Base-by-base conservation (phyloP, 2,329 filamentous ascomycete genomes). In the Aureobasidium subglaciale region DNA sequence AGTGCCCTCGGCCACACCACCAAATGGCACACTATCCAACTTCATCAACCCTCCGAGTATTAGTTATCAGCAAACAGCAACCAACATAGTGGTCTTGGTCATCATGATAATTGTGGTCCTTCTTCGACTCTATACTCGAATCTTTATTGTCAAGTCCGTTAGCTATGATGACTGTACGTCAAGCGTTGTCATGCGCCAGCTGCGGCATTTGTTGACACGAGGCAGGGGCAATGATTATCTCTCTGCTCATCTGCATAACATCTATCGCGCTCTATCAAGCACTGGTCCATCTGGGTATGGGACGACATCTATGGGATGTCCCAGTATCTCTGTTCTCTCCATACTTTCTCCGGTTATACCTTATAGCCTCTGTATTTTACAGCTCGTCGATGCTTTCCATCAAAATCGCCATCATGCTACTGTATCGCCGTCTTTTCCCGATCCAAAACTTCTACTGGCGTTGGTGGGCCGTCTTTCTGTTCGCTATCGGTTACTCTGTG, bases 311-410 rank as follows among this genome's bases (percentile, higher is more conserved):
- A 15, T 56, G 25, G 16, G 42, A 56, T 24, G 42, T 56, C 1
- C 54, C 54, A 13, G 15, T 56, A 2, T 42, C 54, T 15, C 32
- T 18, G 4, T 56, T 56, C 54, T 49, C 42, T 18, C 54, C 54
- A 20, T 15, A 30, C 34, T 56, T 56, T 20, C 43, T 56, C 6
- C 30, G 27, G 42, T 5, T 41, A 24, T 56, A 56, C 24, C 43
- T 56, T 16, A 40, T 49, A 10, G 41, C 42, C 42, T 38, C 54
- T 8, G 34, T 56, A 8, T 40, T 49, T 13, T 56, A 56, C 42
- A 56, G 54, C 54, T 40, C 54, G 3, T 56, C 42, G 4, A 56
- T 56, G 54, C 43, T 56, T 0, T 65, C 75, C 56, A 38, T 54
- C 29, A 57, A 55, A 18, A n/a, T 57, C n/a, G 46, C 56, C n/a